These are phyloP conservation scores for Claviceps quebecensis DNA, from an alignment of 2,329 filamentous ascomycete genomes.

Conservation along the genomic window DNA sequence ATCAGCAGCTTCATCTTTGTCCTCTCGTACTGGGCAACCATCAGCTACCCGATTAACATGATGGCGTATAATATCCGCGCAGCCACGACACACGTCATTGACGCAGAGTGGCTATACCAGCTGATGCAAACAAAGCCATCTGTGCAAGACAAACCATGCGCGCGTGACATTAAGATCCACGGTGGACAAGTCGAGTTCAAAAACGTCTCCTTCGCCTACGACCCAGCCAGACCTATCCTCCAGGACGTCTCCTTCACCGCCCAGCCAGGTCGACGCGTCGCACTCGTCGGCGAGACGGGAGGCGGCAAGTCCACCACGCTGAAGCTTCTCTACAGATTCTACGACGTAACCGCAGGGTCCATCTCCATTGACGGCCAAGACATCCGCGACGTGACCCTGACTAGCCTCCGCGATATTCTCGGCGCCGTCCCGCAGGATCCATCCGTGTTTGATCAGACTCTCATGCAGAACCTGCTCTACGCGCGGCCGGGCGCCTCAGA, in stretches of 20 bases:
- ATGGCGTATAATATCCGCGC: conserved; percentile 15
- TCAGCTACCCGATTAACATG: conserved; percentile 25
- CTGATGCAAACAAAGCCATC: conserved; percentile 31
- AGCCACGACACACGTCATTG: conserved; percentile 35
- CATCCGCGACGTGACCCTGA: conserved; percentile 42
- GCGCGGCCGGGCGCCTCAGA: conserved; percentile 46
- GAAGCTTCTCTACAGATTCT: conserved; percentile 46
- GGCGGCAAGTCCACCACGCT: conserved; percentile 49
- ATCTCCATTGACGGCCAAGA: conserved; percentile 46
- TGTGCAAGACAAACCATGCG: too few relatives aligned
- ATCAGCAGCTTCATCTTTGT: conserved; percentile 41
- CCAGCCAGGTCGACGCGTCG: conserved; percentile 39
- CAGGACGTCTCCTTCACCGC: conserved; percentile 33
- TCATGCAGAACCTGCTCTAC: conserved; percentile 52
- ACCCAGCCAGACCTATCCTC: conserved; percentile 35
- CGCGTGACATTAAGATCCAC: conserved; percentile 14
- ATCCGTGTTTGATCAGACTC: conserved; percentile 47
- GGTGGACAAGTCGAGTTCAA: conserved; percentile 38
- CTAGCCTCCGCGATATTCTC: conserved; percentile 42
- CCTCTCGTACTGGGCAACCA: conserved; percentile 45
- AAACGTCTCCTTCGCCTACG: conserved; percentile 41
- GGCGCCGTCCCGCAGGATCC: conserved; percentile 54
- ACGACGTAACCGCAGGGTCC: conserved; percentile 39
- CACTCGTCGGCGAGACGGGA: conserved; percentile 48
- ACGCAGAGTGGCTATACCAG: conserved; percentile 46